These are phyloP conservation scores for Omphalotus guepiniiformis DNA, from an alignment of 768 basidiomycete species.

Conservation along the genomic window DNA sequence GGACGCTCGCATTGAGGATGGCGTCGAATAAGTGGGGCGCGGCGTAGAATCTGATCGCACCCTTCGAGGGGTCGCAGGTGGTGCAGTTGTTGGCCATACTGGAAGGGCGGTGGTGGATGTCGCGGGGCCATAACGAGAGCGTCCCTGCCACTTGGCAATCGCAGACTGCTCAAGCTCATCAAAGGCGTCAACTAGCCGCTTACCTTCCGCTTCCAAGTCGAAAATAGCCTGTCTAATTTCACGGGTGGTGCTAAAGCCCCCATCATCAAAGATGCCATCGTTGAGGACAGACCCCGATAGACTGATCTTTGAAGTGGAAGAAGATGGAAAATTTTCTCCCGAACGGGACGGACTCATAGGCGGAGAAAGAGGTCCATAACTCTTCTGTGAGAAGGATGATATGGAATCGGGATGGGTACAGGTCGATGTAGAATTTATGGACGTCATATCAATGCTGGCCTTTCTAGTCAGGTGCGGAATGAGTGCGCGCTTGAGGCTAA, in stretches of 20 bases:
- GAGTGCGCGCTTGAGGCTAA: constrained; percentile 7
- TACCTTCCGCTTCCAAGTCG: constrained; percentile 59
- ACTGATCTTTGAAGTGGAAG: constrained; percentile 16
- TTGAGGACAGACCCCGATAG: constrained; percentile 15
- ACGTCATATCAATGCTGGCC: constrained; percentile 19
- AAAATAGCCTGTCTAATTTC: constrained; percentile 60
- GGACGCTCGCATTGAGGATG: too few relatives aligned
- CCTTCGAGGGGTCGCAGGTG: too few relatives aligned
- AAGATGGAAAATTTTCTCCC: background rate
- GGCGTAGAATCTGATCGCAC: too few relatives aligned
- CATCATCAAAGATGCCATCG: constrained; percentile 48
- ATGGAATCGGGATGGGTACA: constrained; percentile 16
- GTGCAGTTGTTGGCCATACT: too few relatives aligned
- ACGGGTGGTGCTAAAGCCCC: constrained; percentile 45
- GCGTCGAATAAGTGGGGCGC: too few relatives aligned
- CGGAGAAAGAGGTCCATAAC: constrained; percentile 8
- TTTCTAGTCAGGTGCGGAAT: constrained; percentile 21
- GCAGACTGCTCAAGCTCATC: constrained; percentile 59
- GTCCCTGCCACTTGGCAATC: too few relatives aligned
- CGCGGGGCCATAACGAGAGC: too few relatives aligned
- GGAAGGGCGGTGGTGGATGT: too few relatives aligned
- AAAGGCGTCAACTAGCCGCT: constrained; percentile 63
- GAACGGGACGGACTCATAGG: constrained; percentile 1
- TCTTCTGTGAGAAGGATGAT: constrained; percentile 1
- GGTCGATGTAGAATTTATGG: constrained; percentile 3